Evolutionary conservation across 2,329 filamentous ascomycete species (phyloP).

Genomic region (Cryoendolithus antarcticus): DNA sequence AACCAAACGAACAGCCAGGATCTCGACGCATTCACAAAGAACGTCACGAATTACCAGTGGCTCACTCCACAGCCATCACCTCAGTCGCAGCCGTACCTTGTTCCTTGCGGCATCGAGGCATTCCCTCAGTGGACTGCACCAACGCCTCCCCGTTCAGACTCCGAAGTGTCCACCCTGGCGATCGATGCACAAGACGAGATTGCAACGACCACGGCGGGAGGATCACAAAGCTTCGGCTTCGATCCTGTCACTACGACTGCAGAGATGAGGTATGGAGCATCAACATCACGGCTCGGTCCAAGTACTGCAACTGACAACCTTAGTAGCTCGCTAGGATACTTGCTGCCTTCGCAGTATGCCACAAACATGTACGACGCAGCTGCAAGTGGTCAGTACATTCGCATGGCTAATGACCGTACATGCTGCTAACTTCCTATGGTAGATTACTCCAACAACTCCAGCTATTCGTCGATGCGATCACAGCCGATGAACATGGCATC

Average conservation of each 20-base stretch:
- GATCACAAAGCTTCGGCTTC: conserved; percentile 15
- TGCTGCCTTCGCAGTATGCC: conserved; percentile 25
- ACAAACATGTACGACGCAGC: conserved; percentile 17
- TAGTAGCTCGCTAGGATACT: conserved; percentile 22
- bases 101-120: conserved; percentile 14
- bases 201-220: conserved; percentile 11
- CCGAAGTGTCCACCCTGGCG: conserved; percentile 18
- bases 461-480: conserved; percentile 22
- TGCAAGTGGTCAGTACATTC: conserved; percentile 16
- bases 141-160: conserved; percentile 23
- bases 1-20: conserved; percentile 3
- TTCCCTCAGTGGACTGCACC: conserved; percentile 21
- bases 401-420: background rate
- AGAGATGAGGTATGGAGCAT: conserved; percentile 22
- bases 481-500: conserved; percentile 9
- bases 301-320: background rate
- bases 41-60: conserved; percentile 14
- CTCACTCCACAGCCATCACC: conserved; percentile 22
- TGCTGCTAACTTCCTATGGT: background rate
- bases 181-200: conserved; percentile 18
- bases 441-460: conserved; percentile 18
- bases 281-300: background rate
- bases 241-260: conserved; percentile 16
- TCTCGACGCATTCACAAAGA: conserved; percentile 3
- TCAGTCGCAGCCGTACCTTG: conserved; percentile 14